These are phyloP conservation scores for Boletus albobrunnescens DNA, from an alignment of 1,284 basidiomycete genomes.

Conservation along the genomic window DNA sequence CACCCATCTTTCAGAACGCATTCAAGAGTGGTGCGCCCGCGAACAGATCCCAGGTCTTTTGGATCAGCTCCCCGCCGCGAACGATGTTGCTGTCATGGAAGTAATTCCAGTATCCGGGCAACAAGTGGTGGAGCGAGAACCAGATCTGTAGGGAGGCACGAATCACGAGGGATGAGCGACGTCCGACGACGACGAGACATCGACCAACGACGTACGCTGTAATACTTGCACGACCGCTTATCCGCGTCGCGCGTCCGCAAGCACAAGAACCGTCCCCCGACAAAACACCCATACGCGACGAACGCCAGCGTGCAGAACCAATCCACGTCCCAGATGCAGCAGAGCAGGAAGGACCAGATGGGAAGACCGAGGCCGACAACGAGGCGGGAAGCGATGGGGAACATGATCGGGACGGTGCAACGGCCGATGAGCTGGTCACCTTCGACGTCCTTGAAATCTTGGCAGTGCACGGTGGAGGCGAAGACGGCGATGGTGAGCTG, in stretches of 20 bases:
- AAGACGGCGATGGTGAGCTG: constrained; percentile 29
- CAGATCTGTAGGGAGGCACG: constrained; percentile 22
- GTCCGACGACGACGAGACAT: background rate
- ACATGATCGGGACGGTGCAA: constrained; percentile 35
- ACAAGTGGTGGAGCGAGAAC: constrained; percentile 32
- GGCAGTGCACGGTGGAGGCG: constrained; percentile 39
- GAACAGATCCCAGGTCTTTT: constrained; percentile 23
- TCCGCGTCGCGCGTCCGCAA: constrained; percentile 25
- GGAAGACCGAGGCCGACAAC: constrained; percentile 26
- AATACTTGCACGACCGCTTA: constrained; percentile 32
- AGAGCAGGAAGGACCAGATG: constrained; percentile 23
- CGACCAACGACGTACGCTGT: constrained; percentile 28
- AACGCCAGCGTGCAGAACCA: constrained; percentile 21
- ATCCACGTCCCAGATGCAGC: constrained; percentile 28
- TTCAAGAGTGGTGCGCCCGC: constrained; percentile 13
- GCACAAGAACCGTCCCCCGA: constrained; percentile 29
- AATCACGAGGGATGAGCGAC: no score
- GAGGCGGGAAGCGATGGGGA: constrained; percentile 29
- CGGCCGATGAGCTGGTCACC: constrained; percentile 36
- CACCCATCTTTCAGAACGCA: constrained; percentile 6
- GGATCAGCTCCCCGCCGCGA: constrained; percentile 21
- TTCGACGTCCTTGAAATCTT: constrained; percentile 39
- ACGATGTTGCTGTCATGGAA: constrained; percentile 20
- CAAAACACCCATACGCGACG: constrained; percentile 26
- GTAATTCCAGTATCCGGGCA: constrained; percentile 34